These are phyloP conservation scores for Lentinula guzmanii DNA, from an alignment of 768 basidiomycete species.

Conservation along the genomic window DNA sequence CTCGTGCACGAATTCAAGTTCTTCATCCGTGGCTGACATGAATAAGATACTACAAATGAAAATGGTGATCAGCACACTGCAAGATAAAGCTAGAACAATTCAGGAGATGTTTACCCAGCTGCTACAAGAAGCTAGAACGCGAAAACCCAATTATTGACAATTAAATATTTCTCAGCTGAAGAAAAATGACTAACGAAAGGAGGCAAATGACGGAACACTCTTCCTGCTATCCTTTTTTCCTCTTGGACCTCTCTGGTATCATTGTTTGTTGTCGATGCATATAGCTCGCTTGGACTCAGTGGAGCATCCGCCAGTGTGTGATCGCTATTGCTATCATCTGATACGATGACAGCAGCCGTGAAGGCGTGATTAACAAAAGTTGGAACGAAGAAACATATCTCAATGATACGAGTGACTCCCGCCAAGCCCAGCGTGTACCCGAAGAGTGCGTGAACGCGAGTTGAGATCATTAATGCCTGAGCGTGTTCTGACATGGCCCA, in stretches of 20 bases:
- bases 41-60: conserved; percentile 56
- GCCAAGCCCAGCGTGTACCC: conserved; percentile 85
- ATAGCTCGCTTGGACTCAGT: conserved; percentile 10
- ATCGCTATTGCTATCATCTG: conserved; percentile 55
- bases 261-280: conserved; percentile 1
- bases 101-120: conserved; percentile 47
- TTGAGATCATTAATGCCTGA: conserved; percentile 80
- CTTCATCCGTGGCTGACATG: conserved; percentile 93
- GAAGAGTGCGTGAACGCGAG: conserved; percentile 78
- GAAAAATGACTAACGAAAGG: conserved; percentile 63
- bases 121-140: conserved; percentile 55
- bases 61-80: not conserved
- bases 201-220: conserved; percentile 80
- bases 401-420: conserved; percentile 72
- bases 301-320: conserved; percentile 50
- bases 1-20: conserved; percentile 63
- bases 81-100: not conserved
- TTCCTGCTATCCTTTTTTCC: conserved; percentile 32
- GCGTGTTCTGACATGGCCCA: conserved; percentile 92
- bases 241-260: conserved; percentile 2
- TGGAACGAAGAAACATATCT: conserved; percentile 70
- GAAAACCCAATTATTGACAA: conserved; percentile 6
- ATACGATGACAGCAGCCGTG: conserved; percentile 11
- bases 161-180: not conserved
- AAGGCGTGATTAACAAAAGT: conserved; percentile 20